Base-by-base conservation (phyloP, 768 basidiomycete genomes). In the Russula sp. region DNA sequence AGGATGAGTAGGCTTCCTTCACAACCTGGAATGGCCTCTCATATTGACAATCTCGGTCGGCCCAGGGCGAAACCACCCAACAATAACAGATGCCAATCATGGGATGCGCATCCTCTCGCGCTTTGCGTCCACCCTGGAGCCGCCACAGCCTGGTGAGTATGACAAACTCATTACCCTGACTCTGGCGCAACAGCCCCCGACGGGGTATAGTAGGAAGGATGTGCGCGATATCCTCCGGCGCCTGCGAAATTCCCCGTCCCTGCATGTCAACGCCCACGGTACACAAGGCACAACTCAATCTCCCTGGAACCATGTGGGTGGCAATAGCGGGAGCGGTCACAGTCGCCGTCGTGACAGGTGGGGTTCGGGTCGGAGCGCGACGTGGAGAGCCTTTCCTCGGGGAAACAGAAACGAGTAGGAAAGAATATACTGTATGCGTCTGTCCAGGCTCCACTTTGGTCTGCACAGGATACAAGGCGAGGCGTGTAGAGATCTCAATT, bases 41-140 rank as follows among this genome's bases (percentile, higher is more conserved):
- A 51, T 55, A 57, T 53, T 55, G 68, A 63, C 64, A 55, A 66
- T 57, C n/a, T 53, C 66, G 67, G 62, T 69, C 89, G 87, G 75
- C 80, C 59, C 70, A 91, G 90, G 90, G 68, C 79, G 78, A 40
- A 77, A 75, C 54, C 90, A 91, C 75, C 91, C 90, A 56, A 93
- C 91, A 58, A 91, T 93, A 73, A 84, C 76, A 66, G 78, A 73
- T 66, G 77, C 80, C 57, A 80, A 81, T 70, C 78, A 82, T 49
- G 88, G 83, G 20, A 69, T 86, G 68, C 74, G 76, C 40, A 75
- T 91, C n/a, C 77, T 92, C 59, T 77, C 81, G 64, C 82, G 82
- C 57, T 90, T 93, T 73, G 79, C 80, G 52, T 76, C 78, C 54
- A 83, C 85, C 67, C 87, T 85, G 70, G 76, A 77, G 70, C 70